Conservation (phyloP, 2,329 filamentous ascomycete species). For the Paraconiothyrium brasiliense region DNA sequence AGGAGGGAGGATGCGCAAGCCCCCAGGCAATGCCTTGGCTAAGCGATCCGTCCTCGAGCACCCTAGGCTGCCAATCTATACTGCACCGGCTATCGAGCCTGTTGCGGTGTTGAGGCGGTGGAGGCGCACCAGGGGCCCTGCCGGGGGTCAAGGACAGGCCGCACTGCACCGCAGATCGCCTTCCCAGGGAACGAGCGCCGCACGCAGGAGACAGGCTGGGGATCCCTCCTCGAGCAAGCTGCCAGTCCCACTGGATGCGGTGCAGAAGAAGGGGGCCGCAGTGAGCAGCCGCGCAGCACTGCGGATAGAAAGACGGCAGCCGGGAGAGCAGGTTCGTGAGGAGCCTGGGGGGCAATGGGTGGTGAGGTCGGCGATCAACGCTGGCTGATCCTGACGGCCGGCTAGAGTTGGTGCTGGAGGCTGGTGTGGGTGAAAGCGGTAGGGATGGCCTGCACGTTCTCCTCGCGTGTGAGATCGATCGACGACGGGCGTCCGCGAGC, state of each 20-base stretch:
- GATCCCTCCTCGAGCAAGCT: neutral
- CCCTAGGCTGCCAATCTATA: constrained; percentile 50
- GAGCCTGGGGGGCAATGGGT: constrained; percentile 13
- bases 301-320: constrained; percentile 14
- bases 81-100: constrained; percentile 49
- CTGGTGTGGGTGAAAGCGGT: constrained; percentile 19
- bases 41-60: constrained; percentile 47
- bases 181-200: constrained; percentile 31
- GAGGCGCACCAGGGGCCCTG: constrained; percentile 34
- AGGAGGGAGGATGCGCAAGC: constrained; percentile 44
- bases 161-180: constrained; percentile 53
- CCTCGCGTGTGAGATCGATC: constrained; percentile 41
- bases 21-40: constrained; percentile 43
- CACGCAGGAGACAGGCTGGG: constrained; percentile 27
- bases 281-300: neutral
- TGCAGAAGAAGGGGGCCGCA: neutral
- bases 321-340: constrained; percentile 3
- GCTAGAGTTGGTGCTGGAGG: constrained; percentile 18
- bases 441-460: constrained; percentile 29
- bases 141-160: constrained; percentile 49
- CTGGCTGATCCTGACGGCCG: constrained; percentile 17
- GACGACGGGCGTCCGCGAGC: constrained; percentile 34
- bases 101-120: constrained; percentile 42
- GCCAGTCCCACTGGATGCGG: constrained; percentile 5
- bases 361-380: constrained; percentile 24